phyloP scores from a whole-genome alignment of 371 early-diverging fungal genomes.

The Apophysomyces trapeziformis region DNA sequence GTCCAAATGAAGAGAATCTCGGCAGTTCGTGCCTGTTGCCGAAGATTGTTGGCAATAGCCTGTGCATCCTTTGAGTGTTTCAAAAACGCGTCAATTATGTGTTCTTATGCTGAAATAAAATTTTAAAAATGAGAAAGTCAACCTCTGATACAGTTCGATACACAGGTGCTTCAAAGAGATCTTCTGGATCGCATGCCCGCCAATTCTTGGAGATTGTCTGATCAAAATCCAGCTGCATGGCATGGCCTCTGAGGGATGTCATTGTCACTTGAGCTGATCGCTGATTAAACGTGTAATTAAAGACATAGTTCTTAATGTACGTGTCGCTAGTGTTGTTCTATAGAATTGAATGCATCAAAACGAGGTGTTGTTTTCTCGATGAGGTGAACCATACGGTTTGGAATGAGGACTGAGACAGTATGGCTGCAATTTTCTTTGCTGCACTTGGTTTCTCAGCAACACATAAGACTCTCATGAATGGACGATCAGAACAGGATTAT shows the following conservation, averaged over 20 bases:
- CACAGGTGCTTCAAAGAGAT: conserved; percentile 72
- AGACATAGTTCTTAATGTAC: conserved; percentile 83
- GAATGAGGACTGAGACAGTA: conserved; percentile 65
- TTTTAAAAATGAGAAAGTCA: too few species aligned
- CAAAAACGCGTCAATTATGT: neutral
- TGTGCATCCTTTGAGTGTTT: conserved; percentile 9
- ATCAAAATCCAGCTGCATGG: conserved; percentile 71
- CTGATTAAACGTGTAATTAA: conserved; percentile 65
- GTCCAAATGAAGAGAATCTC: conserved; percentile 97
- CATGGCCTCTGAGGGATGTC: conserved; percentile 89
- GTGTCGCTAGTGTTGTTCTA: conserved; percentile 61
- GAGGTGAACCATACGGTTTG: conserved; percentile 31
- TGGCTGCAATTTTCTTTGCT: conserved; percentile 87
- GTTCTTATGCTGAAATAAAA: neutral
- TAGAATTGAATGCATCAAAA: conserved; percentile 5
- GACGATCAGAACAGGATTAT: neutral
- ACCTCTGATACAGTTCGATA: conserved; percentile 39
- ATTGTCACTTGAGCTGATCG: conserved; percentile 71
- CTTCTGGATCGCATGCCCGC: conserved; percentile 55
- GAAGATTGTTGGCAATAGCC: conserved; percentile 55
- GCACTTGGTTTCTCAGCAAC: conserved; percentile 99
- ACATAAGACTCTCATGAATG: conserved; percentile 74
- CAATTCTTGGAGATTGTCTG: conserved; percentile 59
- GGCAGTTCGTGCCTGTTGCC: conserved; percentile 60
- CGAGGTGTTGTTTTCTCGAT: conserved; percentile 4